Conservation (phyloP, 345 rosid genomes). For the Syzygium jambos region DNA sequence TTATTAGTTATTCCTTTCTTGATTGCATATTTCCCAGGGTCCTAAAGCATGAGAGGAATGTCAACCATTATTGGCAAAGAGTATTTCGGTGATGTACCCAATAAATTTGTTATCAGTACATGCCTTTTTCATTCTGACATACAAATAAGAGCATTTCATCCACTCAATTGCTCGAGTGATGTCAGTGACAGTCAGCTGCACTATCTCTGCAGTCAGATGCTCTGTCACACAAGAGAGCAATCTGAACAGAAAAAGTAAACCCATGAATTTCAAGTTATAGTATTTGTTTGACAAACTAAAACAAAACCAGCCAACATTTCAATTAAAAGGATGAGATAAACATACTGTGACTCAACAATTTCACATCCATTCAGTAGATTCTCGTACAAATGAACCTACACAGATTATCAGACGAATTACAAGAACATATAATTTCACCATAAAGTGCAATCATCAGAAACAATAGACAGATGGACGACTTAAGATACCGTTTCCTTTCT, state of each 20-base stretch:
- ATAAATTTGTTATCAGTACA: constrained; percentile 6
- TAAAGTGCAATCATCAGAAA: neutral
- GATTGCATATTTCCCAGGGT: constrained; percentile 84
- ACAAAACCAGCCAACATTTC: neutral
- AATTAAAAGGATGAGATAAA: neutral
- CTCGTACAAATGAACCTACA: constrained; percentile 88
- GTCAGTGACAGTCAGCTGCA: constrained; percentile 82
- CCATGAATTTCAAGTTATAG: neutral
- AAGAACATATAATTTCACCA: neutral
- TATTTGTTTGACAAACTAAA: constrained; percentile 6
- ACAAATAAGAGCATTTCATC: constrained; percentile 93
- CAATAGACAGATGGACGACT: neutral
- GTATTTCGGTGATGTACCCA: neutral
- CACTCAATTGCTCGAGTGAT: constrained; percentile 87
- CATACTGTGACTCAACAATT: constrained; percentile 96
- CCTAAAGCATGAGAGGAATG: constrained; percentile 22
- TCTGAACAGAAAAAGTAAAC: constrained; percentile 22
- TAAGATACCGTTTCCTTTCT: constrained; percentile 75
- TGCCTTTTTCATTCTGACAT: constrained; percentile 91
- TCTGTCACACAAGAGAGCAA: constrained; percentile 83
- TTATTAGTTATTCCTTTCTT: constrained; percentile 67
- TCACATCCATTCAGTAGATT: constrained; percentile 91
- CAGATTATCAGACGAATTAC: constrained; percentile 4
- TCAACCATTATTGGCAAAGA: neutral
- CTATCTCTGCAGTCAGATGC: constrained; percentile 97